phyloP scores from a whole-genome alignment of 495 filamentous ascomycete genomes.

The Jackrogersella multiformis region DNA sequence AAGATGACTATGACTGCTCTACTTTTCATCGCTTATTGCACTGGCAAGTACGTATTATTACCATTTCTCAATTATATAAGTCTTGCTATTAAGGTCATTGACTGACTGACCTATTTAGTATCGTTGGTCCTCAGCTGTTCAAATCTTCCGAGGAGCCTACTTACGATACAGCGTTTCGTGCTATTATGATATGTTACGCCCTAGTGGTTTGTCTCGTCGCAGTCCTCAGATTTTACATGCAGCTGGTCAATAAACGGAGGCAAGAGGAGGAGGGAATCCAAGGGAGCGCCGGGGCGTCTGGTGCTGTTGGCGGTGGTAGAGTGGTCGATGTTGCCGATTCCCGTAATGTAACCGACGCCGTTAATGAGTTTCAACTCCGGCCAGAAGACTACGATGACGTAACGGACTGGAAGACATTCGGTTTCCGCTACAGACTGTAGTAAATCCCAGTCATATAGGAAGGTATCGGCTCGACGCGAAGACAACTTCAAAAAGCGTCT shows the following conservation, averaged over 20 bases:
- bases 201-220: slow-evolving; percentile 53
- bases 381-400: slow-evolving; percentile 61
- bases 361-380: slow-evolving; percentile 51
- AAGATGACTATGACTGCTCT: slow-evolving; percentile 72
- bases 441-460: not conserved
- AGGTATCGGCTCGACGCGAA: not conserved
- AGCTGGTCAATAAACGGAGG: slow-evolving; percentile 51
- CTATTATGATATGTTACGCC: slow-evolving; percentile 63
- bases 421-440: slow-evolving; percentile 61
- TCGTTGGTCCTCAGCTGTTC: slow-evolving; percentile 50
- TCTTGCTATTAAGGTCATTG: not conserved
- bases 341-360: slow-evolving; percentile 46
- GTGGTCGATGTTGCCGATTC: slow-evolving; percentile 41
- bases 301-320: slow-evolving; percentile 57
- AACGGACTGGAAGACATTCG: slow-evolving; percentile 61
- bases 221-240: slow-evolving; percentile 54
- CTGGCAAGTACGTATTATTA: slow-evolving; percentile 63
- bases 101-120: slow-evolving; percentile 16
- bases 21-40: slow-evolving; percentile 72
- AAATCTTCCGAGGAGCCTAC: slow-evolving; percentile 44
- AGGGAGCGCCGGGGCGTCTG: slow-evolving; percentile 52
- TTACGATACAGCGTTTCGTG: slow-evolving; percentile 58
- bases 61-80: slow-evolving; percentile 28
- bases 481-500: slow-evolving; percentile 2
- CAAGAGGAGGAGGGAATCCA: slow-evolving; percentile 53